Conservation (phyloP, 1,284 basidiomycete species). For the Clitocybe nebularis region DNA sequence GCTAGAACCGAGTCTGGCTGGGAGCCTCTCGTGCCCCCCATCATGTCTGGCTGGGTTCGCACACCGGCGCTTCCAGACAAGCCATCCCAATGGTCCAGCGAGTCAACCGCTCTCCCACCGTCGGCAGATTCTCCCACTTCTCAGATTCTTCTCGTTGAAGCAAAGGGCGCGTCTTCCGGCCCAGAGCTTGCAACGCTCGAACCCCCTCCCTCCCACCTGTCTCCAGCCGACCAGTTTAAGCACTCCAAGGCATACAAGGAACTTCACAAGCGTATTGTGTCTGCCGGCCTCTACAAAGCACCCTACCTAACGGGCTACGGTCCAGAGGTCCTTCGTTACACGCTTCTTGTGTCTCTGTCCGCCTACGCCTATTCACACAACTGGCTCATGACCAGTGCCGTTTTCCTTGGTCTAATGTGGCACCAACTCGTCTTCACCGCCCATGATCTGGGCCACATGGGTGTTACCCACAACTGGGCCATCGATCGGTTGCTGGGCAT, state of each 20-base stretch:
- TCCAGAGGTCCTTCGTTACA: constrained; percentile 80
- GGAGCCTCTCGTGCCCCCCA: constrained; percentile 84
- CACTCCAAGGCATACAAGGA: constrained; percentile 80
- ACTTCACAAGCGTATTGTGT: constrained; percentile 73
- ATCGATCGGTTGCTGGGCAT: constrained; percentile 81
- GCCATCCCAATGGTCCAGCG: constrained; percentile 56
- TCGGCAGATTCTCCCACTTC: constrained; percentile 41
- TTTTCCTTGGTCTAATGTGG: constrained; percentile 87
- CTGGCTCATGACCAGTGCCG: constrained; percentile 71
- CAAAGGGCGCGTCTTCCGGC: constrained; percentile 21
- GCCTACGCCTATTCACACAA: constrained; percentile 58
- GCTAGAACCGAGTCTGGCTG: constrained; percentile 58
- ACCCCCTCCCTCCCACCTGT: constrained; percentile 52
- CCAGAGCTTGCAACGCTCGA: constrained; percentile 52
- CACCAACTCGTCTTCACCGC: constrained; percentile 92
- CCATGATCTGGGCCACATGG: constrained; percentile 95
- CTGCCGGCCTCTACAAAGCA: constrained; percentile 83
- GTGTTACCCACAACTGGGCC: constrained; percentile 86
- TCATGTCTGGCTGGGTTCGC: constrained; percentile 79
- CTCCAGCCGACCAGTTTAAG: constrained; percentile 57
- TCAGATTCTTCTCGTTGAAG: constrained; percentile 59
- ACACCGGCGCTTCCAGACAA: constrained; percentile 37
- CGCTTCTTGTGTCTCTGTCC: constrained; percentile 56
- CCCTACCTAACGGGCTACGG: constrained; percentile 89
- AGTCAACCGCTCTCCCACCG: constrained; percentile 47